Conservation (phyloP, 768 basidiomycete genomes). For the Mycena capillaripes region DNA sequence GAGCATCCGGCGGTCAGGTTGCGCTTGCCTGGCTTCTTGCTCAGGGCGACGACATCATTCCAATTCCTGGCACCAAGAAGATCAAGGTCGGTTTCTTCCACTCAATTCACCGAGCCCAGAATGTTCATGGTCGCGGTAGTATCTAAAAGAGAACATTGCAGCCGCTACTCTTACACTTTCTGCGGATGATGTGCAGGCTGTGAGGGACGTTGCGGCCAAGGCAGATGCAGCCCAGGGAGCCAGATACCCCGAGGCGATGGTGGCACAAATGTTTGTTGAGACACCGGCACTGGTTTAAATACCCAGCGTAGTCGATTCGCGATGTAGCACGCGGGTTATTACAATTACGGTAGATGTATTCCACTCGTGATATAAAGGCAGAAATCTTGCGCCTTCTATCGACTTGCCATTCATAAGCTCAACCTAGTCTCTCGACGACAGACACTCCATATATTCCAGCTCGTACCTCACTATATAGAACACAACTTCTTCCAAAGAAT, state of each 20-base stretch:
- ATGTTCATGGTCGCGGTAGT: not conserved
- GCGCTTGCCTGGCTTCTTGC: not conserved
- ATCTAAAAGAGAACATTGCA: not conserved
- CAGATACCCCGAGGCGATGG: not conserved
- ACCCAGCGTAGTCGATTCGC: no score
- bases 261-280: slow-evolving; percentile 19
- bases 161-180: not conserved
- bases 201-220: slow-evolving; percentile 3
- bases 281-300: not conserved
- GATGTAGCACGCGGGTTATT: no score
- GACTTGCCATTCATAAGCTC: no score
- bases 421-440: no score
- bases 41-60: not conserved
- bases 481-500: no score
- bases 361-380: no score
- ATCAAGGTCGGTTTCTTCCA: no score
- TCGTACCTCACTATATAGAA: no score
- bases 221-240: slow-evolving; percentile 5
- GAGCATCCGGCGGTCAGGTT: not conserved
- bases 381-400: no score
- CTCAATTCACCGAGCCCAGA: no score
- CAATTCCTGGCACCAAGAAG: not conserved
- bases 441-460: no score
- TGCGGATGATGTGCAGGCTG: slow-evolving; percentile 2
- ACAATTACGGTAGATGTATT: no score